Evolutionary conservation across 2,329 filamentous ascomycete species (phyloP).

Genomic region (Botrytis hyacinthi): DNA sequence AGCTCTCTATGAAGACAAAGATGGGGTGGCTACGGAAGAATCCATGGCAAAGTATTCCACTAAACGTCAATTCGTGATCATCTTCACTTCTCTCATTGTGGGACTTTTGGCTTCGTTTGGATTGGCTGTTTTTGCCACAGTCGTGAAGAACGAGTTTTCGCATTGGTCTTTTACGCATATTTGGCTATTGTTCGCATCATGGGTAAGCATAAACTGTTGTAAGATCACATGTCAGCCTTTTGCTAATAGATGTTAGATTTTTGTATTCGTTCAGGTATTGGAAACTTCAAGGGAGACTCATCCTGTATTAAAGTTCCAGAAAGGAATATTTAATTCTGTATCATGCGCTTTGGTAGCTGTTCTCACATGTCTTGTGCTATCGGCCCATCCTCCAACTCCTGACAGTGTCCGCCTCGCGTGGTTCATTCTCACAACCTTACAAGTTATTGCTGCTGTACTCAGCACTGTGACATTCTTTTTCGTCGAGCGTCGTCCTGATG

Average conservation of each 20-base stretch:
- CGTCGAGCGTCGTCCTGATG: constrained; percentile 64
- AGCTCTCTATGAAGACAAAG: constrained; percentile 59
- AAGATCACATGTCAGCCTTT: not conserved
- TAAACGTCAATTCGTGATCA: constrained; percentile 51
- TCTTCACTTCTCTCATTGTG: constrained; percentile 50
- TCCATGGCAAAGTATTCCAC: constrained; percentile 61
- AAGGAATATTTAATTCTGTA: constrained; percentile 21
- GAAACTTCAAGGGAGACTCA: constrained; percentile 24
- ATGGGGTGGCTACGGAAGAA: constrained; percentile 65
- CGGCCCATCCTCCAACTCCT: not conserved
- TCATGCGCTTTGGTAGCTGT: constrained; percentile 25
- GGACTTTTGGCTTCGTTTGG: constrained; percentile 56
- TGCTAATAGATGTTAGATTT: constrained; percentile 41
- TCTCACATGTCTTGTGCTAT: constrained; percentile 21
- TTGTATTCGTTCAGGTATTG: constrained; percentile 44
- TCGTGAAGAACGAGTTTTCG: constrained; percentile 31
- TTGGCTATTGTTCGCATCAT: constrained; percentile 58
- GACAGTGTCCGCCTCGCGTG: constrained; percentile 10
- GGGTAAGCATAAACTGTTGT: constrained; percentile 50
- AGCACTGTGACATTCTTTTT: constrained; percentile 23
- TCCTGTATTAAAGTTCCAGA: constrained; percentile 26
- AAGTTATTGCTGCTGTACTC: constrained; percentile 23
- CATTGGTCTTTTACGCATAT: constrained; percentile 46
- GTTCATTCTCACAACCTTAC: constrained; percentile 20
- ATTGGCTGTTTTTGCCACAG: constrained; percentile 51